phyloP scores from a whole-genome alignment of 805 yeast genomes.

The Torulaspora delbrueckii region DNA sequence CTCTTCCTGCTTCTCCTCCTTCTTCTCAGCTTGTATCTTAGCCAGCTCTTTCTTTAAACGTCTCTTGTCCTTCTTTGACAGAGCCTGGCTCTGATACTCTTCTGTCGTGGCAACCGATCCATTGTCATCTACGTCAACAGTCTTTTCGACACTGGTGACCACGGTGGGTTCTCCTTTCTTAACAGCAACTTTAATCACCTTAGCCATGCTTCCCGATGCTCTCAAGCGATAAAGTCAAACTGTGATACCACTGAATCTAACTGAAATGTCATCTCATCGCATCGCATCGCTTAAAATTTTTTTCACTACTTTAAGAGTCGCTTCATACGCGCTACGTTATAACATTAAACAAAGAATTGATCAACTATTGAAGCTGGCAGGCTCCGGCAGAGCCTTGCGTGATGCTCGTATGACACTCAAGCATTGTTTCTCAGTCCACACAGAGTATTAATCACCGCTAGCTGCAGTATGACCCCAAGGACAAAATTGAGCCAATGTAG shows the following conservation, averaged over 20 bases:
- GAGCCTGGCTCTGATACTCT: conserved; percentile 45
- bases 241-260: neutral
- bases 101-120: conserved; percentile 10
- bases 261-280: conserved; percentile 14
- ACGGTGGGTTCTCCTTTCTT: conserved; percentile 31
- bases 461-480: too few relatives aligned
- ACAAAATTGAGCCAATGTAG: too few relatives aligned
- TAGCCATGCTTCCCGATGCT: conserved; percentile 27
- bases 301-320: neutral
- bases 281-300: conserved; percentile 24
- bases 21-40: conserved; percentile 23
- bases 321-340: conserved; percentile 1
- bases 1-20: conserved; percentile 44
- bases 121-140: conserved; percentile 14
- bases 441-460: too few relatives aligned
- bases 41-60: conserved; percentile 47
- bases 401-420: too few relatives aligned
- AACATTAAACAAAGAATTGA: neutral
- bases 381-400: too few relatives aligned
- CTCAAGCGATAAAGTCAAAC: neutral
- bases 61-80: conserved; percentile 63
- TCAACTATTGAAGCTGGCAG: too few relatives aligned
- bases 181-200: conserved; percentile 32
- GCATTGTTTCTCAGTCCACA: too few relatives aligned
- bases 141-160: conserved; percentile 33